Base-by-base conservation (phyloP, 441 rosid species). In the Aleurites moluccanus region DNA sequence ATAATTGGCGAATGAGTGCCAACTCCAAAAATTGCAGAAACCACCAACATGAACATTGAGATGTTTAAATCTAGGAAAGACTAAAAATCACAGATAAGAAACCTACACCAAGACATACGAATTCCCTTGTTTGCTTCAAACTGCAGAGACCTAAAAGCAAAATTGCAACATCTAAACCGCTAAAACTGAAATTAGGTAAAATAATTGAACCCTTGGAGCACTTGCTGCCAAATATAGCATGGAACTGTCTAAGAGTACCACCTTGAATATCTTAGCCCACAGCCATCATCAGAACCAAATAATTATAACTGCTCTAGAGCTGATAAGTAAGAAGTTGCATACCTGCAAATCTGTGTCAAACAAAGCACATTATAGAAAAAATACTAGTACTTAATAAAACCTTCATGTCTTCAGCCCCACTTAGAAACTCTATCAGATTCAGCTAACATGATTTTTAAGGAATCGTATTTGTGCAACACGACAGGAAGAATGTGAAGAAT, bases 301-400 rank as follows among this genome's bases (percentile, higher is more conserved):
- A 65, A 45, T 27, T 59, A 9, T 8, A 64, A 42, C 75, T 23
- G 56, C 60, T 61, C 59, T 53, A 64, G 60, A 33, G 47, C n/a
- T 13, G 35, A 61, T 13, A 61, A 73, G 18, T 13, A 61, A 73
- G 18, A 67, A 27, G 57, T 57, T 23, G 25, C n/a, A 66, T 21
- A 55, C 67, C 80, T 23, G 80, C 63, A 70, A 68, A 35, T 64
- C 69, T 50, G 49, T 57, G 71, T 45, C 67, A 45, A 69, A 11
- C 42, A 65, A 68, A 56, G 69, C 50, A 75, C 56, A 63, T 27
- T 18, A 28, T 40, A 40, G 49, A 23, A 20, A 27, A 65, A 70
- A 73, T 13, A 78, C 25, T 11, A 49, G 9, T 35, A 47, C 78
- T 38, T 55, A 16, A 61, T 60, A 6, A 57, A 35, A 62, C 38